Base-by-base conservation (phyloP, 805 yeast species). In the Komagataella populi region DNA sequence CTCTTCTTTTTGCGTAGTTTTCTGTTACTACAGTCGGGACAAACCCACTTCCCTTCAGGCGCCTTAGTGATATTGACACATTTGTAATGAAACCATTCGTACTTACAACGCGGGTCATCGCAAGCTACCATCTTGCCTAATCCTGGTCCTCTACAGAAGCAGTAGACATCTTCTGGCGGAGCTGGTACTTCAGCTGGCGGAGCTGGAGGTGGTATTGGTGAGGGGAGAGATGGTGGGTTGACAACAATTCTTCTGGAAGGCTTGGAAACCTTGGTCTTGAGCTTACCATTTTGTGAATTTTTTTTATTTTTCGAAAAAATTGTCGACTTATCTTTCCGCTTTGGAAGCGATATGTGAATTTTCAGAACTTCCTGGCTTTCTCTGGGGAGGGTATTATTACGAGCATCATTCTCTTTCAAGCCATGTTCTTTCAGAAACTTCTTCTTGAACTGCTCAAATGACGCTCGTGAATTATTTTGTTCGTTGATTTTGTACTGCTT, bases 61-160 rank as follows among this genome's bases (percentile, higher is more conserved):
- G 95, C 96, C 50, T 81, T 83, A 17, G 81, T 82, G 54, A 91
- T 70, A 1, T 96, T 96, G 46, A 91, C 96, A 71, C 99, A 93
- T 52, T 82, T 84, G 74, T 90, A 91, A 66, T 93, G 99, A 69
- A 91, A 91, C 98, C 98, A 91, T 63, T 88, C 96, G 56, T 74
- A 81, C 61, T 81, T 79, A 70, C 99, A 93, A 58, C 84, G 81
- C 22, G 84, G 84, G 55, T 88, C 86, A 63, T 91, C 99, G 68
- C 99, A 91, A 0, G 93, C 97, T 57, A 91, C 87, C 99, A 91
- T 91, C 59, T 83, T 87, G 22, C 99, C 99, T 59, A 70, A 73
- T 1, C 80, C 72, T 1, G 73, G 74, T n/a, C 76, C 72, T 47
- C 70, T 68, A 57, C 83, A 78, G 58, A 71, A 69, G 60, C 83